phyloP scores from a whole-genome alignment of 352 stramenopile genomes.

The Plasmopara halstedii region DNA sequence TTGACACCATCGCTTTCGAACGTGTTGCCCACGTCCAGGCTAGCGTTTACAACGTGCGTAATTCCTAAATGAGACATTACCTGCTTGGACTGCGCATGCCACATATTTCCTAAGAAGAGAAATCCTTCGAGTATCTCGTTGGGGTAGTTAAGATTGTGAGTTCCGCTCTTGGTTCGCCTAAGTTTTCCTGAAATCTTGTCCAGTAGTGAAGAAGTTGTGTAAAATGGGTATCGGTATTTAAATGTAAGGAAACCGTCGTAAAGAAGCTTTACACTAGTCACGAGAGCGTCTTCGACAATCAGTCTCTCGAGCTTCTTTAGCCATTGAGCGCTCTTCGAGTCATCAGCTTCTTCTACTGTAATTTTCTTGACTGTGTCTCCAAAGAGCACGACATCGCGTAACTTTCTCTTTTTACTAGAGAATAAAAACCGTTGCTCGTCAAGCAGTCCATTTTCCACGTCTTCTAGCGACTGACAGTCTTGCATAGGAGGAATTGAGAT shows the following conservation, averaged over 20 bases:
- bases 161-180: conserved; percentile 72
- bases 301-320: conserved; percentile 49
- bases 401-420: conserved; percentile 60
- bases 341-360: conserved; percentile 11
- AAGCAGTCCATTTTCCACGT: conserved; percentile 45
- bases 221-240: conserved; percentile 81
- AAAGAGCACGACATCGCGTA: conserved; percentile 76
- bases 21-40: conserved; percentile 65
- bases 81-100: conserved; percentile 73
- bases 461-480: conserved; percentile 32
- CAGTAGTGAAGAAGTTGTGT: conserved; percentile 60
- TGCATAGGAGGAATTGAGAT: conserved; percentile 63
- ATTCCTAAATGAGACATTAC: conserved; percentile 74
- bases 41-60: conserved; percentile 82
- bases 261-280: conserved; percentile 68
- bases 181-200: conserved; percentile 56
- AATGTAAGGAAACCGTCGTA: conserved; percentile 80
- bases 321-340: conserved; percentile 27
- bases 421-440: conserved; percentile 69
- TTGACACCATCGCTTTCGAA: conserved; percentile 59
- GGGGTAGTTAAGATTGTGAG: conserved; percentile 83
- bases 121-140: conserved; percentile 85
- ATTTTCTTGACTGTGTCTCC: conserved; percentile 50
- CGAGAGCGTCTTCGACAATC: conserved; percentile 66
- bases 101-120: conserved; percentile 85